These are phyloP conservation scores for Lupinus albus DNA, from an alignment of 306 rosid genomes.

Conservation along the genomic window DNA sequence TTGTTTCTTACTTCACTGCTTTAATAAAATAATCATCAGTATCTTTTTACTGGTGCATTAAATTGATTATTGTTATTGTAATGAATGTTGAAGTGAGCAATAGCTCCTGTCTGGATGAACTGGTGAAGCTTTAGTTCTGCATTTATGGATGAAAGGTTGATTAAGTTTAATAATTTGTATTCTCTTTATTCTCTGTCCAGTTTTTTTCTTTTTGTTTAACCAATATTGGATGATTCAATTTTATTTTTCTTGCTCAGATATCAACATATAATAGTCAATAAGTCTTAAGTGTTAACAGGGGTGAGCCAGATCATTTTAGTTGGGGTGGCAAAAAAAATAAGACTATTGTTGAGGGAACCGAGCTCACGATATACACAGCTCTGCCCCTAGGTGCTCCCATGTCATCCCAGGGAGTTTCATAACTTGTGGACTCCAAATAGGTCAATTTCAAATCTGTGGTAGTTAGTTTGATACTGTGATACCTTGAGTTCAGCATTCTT, in stretches of 20 bases:
- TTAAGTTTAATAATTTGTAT: conserved; percentile 10
- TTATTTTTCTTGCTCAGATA: no score
- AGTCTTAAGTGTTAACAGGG: conserved; percentile 1
- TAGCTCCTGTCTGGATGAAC: background rate
- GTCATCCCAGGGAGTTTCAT: conserved; percentile 13
- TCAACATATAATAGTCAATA: conserved; percentile 6
- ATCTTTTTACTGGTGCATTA: background rate
- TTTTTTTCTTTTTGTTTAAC: background rate
- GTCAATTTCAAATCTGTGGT: conserved; percentile 6
- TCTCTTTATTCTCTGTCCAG: conserved; percentile 11
- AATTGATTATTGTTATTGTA: conserved; percentile 15
- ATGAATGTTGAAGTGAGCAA: conserved; percentile 18
- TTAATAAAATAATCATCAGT: conserved; percentile 3
- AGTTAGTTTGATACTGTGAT: conserved; percentile 5
- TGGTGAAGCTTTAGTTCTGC: conserved; percentile 20
- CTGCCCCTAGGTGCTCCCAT: background rate
- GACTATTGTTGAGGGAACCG: background rate
- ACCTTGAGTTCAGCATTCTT: conserved; percentile 13
- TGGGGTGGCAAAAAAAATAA: background rate
- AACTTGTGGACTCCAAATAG: conserved; percentile 14
- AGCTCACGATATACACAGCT: background rate
- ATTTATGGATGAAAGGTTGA: background rate
- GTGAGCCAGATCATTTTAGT: background rate
- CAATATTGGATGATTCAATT: conserved; percentile 6
- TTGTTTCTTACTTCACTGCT: conserved; percentile 24